phyloP scores from a whole-genome alignment of 345 rosid species.

The Eucalyptus microcorys region DNA sequence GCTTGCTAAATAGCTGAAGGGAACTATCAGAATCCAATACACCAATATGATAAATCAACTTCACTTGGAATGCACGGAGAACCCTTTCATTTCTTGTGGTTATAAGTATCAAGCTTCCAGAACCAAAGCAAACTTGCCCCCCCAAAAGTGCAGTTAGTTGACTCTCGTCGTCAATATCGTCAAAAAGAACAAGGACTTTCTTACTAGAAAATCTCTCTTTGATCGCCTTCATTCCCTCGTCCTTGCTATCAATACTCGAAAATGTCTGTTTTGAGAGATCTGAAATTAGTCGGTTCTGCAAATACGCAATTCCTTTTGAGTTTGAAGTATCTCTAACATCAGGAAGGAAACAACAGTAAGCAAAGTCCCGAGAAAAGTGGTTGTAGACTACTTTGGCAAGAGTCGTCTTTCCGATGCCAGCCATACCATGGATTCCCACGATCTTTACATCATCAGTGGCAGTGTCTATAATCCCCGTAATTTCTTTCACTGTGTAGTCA shows the following conservation, averaged over 20 bases:
- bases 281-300: not conserved
- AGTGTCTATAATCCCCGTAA: too few relatives aligned
- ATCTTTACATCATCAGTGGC: not conserved
- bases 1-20: not conserved
- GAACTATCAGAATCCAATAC: not conserved
- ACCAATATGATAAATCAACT: not conserved
- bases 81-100: not conserved
- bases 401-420: not conserved
- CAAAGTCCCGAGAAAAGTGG: not conserved
- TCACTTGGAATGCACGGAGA: not conserved
- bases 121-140: not conserved
- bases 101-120: not conserved
- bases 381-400: not conserved
- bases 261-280: not conserved
- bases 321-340: not conserved
- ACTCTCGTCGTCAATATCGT: not conserved
- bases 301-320: not conserved
- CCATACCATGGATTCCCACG: not conserved
- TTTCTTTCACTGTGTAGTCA: too few relatives aligned
- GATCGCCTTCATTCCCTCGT: not conserved
- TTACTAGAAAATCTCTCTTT: not conserved
- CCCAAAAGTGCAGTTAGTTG: not conserved
- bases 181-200: not conserved
- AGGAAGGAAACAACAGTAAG: not conserved
- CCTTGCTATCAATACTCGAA: not conserved